Base-by-base conservation (phyloP, 192 early-diverging fungal genomes). In the Linnemannia exigua region DNA sequence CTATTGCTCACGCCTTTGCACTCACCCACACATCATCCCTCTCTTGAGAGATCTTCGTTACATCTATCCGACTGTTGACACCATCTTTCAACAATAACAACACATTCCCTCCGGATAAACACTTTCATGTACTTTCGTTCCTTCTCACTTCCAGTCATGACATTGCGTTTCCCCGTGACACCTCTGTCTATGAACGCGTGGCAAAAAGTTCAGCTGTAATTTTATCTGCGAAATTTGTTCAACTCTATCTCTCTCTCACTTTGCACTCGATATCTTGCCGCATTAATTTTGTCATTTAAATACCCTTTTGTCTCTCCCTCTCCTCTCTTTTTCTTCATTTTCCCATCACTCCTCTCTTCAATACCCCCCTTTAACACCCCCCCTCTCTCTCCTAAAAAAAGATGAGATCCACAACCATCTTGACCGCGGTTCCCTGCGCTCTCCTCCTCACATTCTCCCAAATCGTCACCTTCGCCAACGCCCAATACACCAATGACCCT, bases 391-490 rank as follows among this genome's bases (percentile, higher is more conserved):
- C 38, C 3, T 6, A 44, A 44, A 44, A 3, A 22, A 68, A 31
- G 38, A 85, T 85, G 83, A 79, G 63, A 70, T 44, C 77, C 7
- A 69, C 68, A 0, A 12, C 83, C 9, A 50, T 85, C 25, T 25
- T 85, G 77, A 67, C 74, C 4, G 46, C 68, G 0, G 22, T 83
- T 16, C 77, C 77, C 35, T 36, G 41, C 5, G 83, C 61, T 15
- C 58, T 63, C 58, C 69, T 85, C 47, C 74, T 85, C 38, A 76
- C 83, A 12, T 79, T 85, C 46, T 76, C 83, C 9, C 67, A 79
- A 50, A 74, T 79, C n/a, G 69, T 52, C n/a, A 22, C 73, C 41
- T 9, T 44, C 41, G 9, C 41, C 41, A 44, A 44, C 8, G 77
- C 68, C 1, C 31, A 46, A 17, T 31, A 44, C 41, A 44, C 50